Percentiles rank a stretch among this genome's conserved stretches.
Conservation (phyloP, 2,329 filamentous ascomycete species). For the Claviceps fusiformis region DNA sequence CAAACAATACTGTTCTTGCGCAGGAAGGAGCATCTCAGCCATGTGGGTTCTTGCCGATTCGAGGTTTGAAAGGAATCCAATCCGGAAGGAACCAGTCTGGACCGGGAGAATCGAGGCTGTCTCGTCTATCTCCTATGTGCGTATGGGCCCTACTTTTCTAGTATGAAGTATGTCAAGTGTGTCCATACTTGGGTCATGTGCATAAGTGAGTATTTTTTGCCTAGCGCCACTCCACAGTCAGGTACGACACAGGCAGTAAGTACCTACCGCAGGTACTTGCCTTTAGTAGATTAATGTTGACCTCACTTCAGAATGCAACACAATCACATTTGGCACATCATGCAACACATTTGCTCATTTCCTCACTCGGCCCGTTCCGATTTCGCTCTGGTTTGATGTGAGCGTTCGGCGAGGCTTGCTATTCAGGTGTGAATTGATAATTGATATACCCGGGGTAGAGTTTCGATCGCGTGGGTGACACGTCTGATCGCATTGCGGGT, state of each 20-base stretch:
- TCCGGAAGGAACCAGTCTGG: not conserved
- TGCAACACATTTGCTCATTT: not conserved
- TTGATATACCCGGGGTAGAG: not conserved
- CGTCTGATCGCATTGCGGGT: not conserved
- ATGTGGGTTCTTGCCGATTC: not conserved
- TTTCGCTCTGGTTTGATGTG: not conserved
- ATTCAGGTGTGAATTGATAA: not conserved
- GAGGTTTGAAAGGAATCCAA: not conserved
- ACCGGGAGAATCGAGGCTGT: not conserved
- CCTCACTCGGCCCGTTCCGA: not conserved
- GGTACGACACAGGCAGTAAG: too few relatives aligned
- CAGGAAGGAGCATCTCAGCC: not conserved
- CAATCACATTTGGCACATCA: too few relatives aligned
- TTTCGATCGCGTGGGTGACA: not conserved
- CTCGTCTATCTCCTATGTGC: too few relatives aligned
- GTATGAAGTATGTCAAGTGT: too few relatives aligned
- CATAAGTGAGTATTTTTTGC: too few relatives aligned
- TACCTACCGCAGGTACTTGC: too few relatives aligned
- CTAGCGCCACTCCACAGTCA: too few relatives aligned
- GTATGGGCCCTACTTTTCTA: too few relatives aligned
- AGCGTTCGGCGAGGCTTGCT: not conserved
- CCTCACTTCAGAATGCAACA: too few relatives aligned
- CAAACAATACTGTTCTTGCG: not conserved
- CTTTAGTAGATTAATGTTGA: too few relatives aligned
- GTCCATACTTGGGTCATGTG: too few relatives aligned